These are phyloP conservation scores for Collybia mongolica DNA, from an alignment of 768 basidiomycete species.

Conservation along the genomic window DNA sequence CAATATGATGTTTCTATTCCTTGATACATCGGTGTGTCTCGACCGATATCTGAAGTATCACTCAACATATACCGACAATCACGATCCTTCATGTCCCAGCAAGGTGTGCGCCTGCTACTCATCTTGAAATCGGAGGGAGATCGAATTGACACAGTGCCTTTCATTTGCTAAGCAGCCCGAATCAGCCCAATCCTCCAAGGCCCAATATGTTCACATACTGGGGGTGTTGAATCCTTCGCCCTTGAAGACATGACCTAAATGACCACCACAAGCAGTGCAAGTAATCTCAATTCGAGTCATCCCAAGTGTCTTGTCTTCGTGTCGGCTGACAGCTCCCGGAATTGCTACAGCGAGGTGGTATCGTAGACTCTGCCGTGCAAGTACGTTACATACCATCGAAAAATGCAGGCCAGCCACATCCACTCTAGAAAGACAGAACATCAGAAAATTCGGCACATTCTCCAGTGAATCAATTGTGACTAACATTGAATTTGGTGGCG, in stretches of 20 bases:
- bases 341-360: conserved; percentile 51
- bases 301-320: conserved; percentile 68
- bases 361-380: neutral
- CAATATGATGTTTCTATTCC: too few relatives aligned
- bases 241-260: conserved; percentile 94
- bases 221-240: conserved; percentile 84
- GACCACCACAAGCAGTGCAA: conserved; percentile 89
- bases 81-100: neutral
- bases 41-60: neutral
- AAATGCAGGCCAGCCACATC: conserved; percentile 98
- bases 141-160: conserved; percentile 87
- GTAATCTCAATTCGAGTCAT: conserved; percentile 83
- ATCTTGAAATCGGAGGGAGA: conserved; percentile 76
- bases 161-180: conserved; percentile 57
- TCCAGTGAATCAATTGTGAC: conserved; percentile 9
- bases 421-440: conserved; percentile 44
- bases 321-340: conserved; percentile 81
- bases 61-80: neutral
- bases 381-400: conserved; percentile 64
- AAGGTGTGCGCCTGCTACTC: conserved; percentile 32
- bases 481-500: conserved; percentile 78
- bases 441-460: neutral
- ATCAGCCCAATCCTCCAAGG: neutral
- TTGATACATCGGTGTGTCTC: too few relatives aligned
- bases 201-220: conserved; percentile 42